Percentiles rank a stretch among this genome's conserved stretches.
Evolutionary conservation across 2,329 filamentous ascomycete genomes (phyloP).

Genomic region (Paraphoma sp.): DNA sequence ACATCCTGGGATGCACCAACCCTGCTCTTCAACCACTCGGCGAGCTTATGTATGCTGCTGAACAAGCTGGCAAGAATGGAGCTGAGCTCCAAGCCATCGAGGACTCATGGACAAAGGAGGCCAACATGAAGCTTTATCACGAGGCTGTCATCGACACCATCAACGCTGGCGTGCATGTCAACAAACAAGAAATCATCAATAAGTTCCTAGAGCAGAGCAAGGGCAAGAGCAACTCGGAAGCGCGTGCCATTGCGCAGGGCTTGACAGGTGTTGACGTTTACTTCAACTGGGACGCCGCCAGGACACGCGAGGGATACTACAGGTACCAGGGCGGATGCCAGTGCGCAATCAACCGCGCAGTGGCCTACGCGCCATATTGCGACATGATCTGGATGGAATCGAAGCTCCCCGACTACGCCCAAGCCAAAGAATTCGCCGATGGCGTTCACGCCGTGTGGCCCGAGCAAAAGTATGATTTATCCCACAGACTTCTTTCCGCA

Average conservation of each 20-base stretch:
- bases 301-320: constrained; percentile 95
- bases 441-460: constrained; percentile 95
- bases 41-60: constrained; percentile 89
- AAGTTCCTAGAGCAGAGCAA: constrained; percentile 72
- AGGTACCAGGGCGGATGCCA: constrained; percentile 89
- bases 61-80: constrained; percentile 80
- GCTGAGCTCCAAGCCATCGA: constrained; percentile 87
- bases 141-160: constrained; percentile 88
- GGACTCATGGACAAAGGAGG: constrained; percentile 82
- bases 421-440: constrained; percentile 90
- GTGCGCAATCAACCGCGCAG: constrained; percentile 86
- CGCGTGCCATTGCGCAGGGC: constrained; percentile 77
- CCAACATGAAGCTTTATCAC: constrained; percentile 85
- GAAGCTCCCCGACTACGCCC: constrained; percentile 88
- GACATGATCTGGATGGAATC: constrained; percentile 99
- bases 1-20: constrained; percentile 91
- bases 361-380: constrained; percentile 91
- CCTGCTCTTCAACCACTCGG: constrained; percentile 80
- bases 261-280: constrained; percentile 81
- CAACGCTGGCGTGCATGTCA: constrained; percentile 67
- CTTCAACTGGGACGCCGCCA: constrained; percentile 95
- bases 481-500: not conserved
- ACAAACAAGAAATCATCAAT: constrained; percentile 72
- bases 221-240: constrained; percentile 86
- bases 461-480: constrained; percentile 81